Conservation (phyloP, 1,284 basidiomycete species). For the Pisolithus thermaeus region DNA sequence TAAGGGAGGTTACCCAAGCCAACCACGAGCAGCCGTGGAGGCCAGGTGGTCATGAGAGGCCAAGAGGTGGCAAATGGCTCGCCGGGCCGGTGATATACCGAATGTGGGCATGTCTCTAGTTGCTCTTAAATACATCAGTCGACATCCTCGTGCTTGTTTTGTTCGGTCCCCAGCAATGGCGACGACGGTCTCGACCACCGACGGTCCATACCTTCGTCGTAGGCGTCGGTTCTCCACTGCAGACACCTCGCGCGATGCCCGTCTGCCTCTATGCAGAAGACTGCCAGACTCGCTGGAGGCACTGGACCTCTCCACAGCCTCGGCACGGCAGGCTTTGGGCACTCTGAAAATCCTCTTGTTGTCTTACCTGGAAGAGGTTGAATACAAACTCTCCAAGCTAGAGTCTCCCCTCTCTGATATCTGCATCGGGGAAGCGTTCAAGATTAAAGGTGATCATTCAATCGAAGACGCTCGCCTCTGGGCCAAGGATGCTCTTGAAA, state of each 20-base stretch:
- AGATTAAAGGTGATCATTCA: slow-evolving; percentile 45
- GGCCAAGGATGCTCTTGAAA: slow-evolving; percentile 57
- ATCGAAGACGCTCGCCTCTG: slow-evolving; percentile 60
- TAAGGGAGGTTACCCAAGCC: slow-evolving; percentile 59
- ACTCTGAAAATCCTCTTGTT: slow-evolving; percentile 64
- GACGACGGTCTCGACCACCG: slow-evolving; percentile 5
- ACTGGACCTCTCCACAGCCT: slow-evolving; percentile 52
- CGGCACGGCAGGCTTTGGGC: slow-evolving; percentile 55
- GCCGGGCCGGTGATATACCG: too few species aligned
- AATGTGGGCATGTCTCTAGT: too few species aligned
- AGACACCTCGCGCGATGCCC: slow-evolving; percentile 13
- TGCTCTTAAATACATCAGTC: too few species aligned
- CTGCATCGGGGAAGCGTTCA: slow-evolving; percentile 39
- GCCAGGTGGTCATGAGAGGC: slow-evolving; percentile 6
- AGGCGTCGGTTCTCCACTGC: slow-evolving; percentile 15
- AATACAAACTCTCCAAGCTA: slow-evolving; percentile 49
- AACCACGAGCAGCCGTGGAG: slow-evolving; percentile 44
- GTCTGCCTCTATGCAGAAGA: slow-evolving; percentile 37
- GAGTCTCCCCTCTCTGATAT: slow-evolving; percentile 44
- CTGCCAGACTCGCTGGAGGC: slow-evolving; percentile 56
- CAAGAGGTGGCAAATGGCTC: background rate
- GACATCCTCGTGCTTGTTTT: too few species aligned
- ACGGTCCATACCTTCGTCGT: slow-evolving; percentile 13
- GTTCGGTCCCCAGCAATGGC: background rate
- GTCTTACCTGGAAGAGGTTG: slow-evolving; percentile 68